A percentile compares a stretch with the other conserved stretches of the same genome.
Evolutionary conservation across 192 early-diverging fungal species (phyloP).

Genomic region (Coemansia sp.): DNA sequence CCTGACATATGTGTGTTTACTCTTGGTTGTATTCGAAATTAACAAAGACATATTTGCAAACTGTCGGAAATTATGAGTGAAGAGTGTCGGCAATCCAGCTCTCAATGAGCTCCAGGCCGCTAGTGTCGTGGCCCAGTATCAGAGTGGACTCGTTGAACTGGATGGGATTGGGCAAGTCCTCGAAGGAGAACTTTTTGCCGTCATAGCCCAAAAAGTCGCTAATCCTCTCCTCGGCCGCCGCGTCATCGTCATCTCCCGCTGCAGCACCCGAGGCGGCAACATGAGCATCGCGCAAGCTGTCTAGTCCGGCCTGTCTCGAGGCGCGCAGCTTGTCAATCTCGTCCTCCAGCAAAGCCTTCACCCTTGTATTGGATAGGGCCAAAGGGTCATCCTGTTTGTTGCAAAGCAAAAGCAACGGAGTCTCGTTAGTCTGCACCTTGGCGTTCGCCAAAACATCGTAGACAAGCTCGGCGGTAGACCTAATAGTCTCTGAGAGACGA

Average conservation of each 20-base stretch:
- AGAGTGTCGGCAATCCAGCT: conserved; percentile 63
- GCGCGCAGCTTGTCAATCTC: conserved; percentile 68
- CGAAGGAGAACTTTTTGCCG: conserved; percentile 78
- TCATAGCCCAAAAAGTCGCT: conserved; percentile 82
- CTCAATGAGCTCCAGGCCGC: conserved; percentile 63
- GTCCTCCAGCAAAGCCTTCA: conserved; percentile 70
- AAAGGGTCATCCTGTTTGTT: conserved; percentile 83
- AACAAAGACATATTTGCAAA: neutral
- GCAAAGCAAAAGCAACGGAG: conserved; percentile 75
- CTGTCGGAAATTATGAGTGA: conserved; percentile 11
- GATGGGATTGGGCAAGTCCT: conserved; percentile 75
- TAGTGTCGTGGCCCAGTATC: conserved; percentile 53
- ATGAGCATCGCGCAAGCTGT: conserved; percentile 21
- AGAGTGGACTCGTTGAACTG: conserved; percentile 70
- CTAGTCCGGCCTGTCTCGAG: conserved; percentile 35
- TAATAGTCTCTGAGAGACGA: conserved; percentile 58
- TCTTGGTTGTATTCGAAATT: conserved; percentile 3
- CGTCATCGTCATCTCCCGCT: conserved; percentile 37
- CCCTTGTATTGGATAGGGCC: conserved; percentile 67
- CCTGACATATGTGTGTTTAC: neutral
- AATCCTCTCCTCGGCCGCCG: conserved; percentile 62
- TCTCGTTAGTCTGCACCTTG: conserved; percentile 60
- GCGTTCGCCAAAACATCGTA: conserved; percentile 80
- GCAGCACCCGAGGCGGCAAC: conserved; percentile 12
- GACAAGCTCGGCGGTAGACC: conserved; percentile 74